These are phyloP conservation scores for Candida gigantensis DNA, from an alignment of 1,139 yeast species.

Conservation along the genomic window DNA sequence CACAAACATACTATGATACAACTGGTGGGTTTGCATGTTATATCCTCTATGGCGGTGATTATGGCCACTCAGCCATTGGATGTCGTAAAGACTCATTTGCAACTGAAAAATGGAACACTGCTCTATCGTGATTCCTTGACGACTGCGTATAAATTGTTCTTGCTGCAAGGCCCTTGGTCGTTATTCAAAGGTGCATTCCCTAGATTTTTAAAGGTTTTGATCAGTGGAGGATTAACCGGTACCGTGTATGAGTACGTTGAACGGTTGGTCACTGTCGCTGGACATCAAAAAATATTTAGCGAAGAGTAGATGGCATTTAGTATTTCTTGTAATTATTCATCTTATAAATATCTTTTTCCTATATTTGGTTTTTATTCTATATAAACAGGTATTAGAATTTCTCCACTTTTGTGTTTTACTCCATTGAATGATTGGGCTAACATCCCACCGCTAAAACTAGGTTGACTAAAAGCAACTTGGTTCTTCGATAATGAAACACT, in stretches of 20 bases:
- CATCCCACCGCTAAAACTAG: constrained; percentile 60
- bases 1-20: constrained; percentile 41
- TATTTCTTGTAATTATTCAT: neutral
- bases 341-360: neutral
- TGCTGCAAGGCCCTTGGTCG: constrained; percentile 62
- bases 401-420: constrained; percentile 51
- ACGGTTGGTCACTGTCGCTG: constrained; percentile 46
- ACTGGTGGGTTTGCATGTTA: constrained; percentile 54
- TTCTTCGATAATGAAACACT: constrained; percentile 45
- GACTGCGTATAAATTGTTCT: constrained; percentile 71
- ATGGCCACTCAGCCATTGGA: constrained; percentile 88
- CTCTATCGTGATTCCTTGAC: constrained; percentile 68
- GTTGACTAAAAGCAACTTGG: constrained; percentile 71
- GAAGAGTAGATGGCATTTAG: constrained; percentile 5
- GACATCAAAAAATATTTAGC: constrained; percentile 51
- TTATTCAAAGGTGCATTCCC: constrained; percentile 85
- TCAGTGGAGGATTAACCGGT: constrained; percentile 79
- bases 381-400: constrained; percentile 53
- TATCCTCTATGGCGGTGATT: constrained; percentile 67
- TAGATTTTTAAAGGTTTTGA: constrained; percentile 72
- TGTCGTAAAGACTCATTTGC: constrained; percentile 86
- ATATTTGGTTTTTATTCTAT: constrained; percentile 21
- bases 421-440: constrained; percentile 57
- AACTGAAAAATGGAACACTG: constrained; percentile 65
- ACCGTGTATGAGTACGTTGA: constrained; percentile 66